Conservation (phyloP, 2,329 filamentous ascomycete genomes). For the Curvularia sp. region DNA sequence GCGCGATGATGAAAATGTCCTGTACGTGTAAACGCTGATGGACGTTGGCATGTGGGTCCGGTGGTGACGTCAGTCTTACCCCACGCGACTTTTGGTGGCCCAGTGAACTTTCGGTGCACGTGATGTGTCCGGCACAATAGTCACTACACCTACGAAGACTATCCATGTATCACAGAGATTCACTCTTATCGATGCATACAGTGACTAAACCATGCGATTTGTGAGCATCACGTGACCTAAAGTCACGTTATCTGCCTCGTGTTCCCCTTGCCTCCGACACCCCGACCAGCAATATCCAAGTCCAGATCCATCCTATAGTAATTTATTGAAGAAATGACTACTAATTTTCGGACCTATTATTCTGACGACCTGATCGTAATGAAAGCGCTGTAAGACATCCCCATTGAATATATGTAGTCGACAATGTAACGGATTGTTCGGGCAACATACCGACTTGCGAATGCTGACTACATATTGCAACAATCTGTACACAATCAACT, state of each 20-base stretch:
- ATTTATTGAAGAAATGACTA: neutral
- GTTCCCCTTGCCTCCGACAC: neutral
- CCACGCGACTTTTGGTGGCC: neutral
- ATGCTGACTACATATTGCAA: no score
- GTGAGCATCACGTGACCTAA: neutral
- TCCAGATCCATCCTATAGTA: neutral
- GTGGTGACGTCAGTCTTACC: slow-evolving; percentile 8
- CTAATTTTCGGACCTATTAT: no score
- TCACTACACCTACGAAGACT: neutral
- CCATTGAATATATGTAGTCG: no score
- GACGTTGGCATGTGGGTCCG: neutral
- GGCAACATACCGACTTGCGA: no score
- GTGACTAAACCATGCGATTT: neutral
- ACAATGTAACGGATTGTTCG: no score
- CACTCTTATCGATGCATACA: neutral
- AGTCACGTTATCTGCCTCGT: neutral
- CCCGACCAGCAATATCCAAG: neutral
- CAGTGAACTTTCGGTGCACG: neutral
- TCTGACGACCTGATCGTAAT: no score
- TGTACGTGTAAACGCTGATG: neutral
- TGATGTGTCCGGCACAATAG: neutral
- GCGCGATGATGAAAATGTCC: neutral
- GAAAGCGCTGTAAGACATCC: no score
- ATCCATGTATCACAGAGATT: neutral
- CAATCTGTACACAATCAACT: no score